Evolutionary conservation across 306 rosid genomes (phyloP).

Genomic region (Acmispon strigosus): DNA sequence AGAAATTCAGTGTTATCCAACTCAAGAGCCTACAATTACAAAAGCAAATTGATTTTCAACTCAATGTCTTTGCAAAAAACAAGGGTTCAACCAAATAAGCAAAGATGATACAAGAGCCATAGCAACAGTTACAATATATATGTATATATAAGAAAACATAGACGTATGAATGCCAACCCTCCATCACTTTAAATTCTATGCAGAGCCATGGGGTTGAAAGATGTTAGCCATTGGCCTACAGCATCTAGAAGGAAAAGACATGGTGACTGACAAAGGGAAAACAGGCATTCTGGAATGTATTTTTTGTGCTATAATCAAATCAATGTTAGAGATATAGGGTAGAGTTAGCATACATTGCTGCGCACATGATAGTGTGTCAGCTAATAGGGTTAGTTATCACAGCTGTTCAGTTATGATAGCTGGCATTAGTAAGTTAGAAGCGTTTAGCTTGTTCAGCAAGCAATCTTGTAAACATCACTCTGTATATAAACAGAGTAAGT

Average conservation of each 20-base stretch:
- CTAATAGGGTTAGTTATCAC: too few relatives aligned
- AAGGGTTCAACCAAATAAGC: neutral
- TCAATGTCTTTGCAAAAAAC: neutral
- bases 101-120: neutral
- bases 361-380: too few relatives aligned
- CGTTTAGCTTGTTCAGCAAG: too few relatives aligned
- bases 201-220: too few relatives aligned
- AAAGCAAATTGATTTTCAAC: neutral
- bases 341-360: too few relatives aligned
- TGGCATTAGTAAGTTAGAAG: too few relatives aligned
- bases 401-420: too few relatives aligned
- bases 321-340: too few relatives aligned
- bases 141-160: neutral
- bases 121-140: neutral
- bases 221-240: neutral
- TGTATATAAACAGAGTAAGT: too few relatives aligned
- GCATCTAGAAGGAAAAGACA: neutral
- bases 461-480: too few relatives aligned
- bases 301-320: neutral
- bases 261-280: too few relatives aligned
- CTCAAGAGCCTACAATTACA: conserved; percentile 49
- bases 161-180: neutral
- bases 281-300: too few relatives aligned
- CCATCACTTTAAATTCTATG: neutral
- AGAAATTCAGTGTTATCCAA: conserved; percentile 34